Evolutionary conservation across 176 grass and related monocot species (phyloP), one percentile per base, ranked within the genome.

Genomic region (Oryza glumipatula): DNA sequence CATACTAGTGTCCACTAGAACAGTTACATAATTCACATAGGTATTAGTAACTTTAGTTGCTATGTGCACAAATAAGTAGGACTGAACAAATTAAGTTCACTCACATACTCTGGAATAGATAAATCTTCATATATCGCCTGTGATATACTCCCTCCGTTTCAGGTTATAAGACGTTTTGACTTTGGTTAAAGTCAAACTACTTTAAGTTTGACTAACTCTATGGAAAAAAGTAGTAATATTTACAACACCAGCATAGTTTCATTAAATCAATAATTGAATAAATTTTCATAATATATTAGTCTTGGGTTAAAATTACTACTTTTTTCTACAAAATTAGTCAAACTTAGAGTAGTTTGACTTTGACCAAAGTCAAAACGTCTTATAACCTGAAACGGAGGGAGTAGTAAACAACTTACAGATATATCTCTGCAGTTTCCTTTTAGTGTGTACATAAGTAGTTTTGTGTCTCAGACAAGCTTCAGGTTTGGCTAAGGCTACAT

Each of bases 11-110:
- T 11, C 9, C 13, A 79, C 7, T 70, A 33, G 54, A 84, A 46
- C 36, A 44, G 36, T 67, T 30, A 43, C 14, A 76, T 46, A 70
- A 77, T 12, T 76, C 2, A 54, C 73, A 77, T 24, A 70, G 43
- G 78, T 67, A 61, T 74, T 28, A 67, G 12, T 48, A 67, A 79
- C 23, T 79, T 48, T 79, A 66, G 22, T 60, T 68, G 16, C 46
- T 51, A 28, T 80, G 46, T 60, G 39, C 15, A 54, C 51, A 76
- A 64, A 77, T 52, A 75, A 79, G 21, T 63, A 80, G 35, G 39
- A 58, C 78, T 11, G 47, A 38, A 26, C 17, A 76, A 85, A 46
- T 38, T 2, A 63, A 64, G 17, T 24, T 36, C 39, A 77, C 35
- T 32, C 47, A 11, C 17, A 77, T 64, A 28, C 65, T 54, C 8